Percentiles rank a stretch among this genome's conserved stretches.
Evolutionary conservation across 2,329 filamentous ascomycete species (phyloP).

Genomic region (Aspergillus tanneri): DNA sequence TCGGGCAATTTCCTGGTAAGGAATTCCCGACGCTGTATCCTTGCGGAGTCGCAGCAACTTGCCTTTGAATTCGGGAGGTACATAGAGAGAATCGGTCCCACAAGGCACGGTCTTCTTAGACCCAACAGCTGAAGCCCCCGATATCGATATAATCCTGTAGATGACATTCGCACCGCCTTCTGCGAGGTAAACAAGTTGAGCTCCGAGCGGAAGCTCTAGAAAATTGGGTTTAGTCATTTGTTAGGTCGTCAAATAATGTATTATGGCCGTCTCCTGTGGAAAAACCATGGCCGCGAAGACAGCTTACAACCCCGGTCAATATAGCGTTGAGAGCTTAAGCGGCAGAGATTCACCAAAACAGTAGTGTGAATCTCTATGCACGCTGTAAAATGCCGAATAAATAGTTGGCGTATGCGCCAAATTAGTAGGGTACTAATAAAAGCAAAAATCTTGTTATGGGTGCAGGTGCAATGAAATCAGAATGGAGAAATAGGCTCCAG

Average conservation of each 20-base stretch:
- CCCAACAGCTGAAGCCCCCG: conserved; percentile 26
- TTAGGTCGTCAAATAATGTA: conserved; percentile 17
- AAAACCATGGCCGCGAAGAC: conserved; percentile 20
- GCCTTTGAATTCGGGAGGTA: conserved; percentile 34
- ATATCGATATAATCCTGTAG: conserved; percentile 57
- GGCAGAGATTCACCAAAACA: background rate
- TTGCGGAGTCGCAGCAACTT: conserved; percentile 64
- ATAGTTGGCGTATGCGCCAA: conserved; percentile 13
- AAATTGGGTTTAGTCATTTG: conserved; percentile 35
- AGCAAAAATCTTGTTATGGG: conserved; percentile 6
- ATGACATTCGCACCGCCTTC: conserved; percentile 79
- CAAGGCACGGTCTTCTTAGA: conserved; percentile 28
- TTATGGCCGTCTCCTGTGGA: conserved; percentile 7
- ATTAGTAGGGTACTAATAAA: conserved; percentile 12
- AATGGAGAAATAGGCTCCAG: conserved; percentile 11
- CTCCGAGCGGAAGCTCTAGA: conserved; percentile 36
- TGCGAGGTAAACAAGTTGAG: conserved; percentile 49
- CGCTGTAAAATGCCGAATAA: conserved; percentile 5
- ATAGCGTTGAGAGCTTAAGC: conserved; percentile 2
- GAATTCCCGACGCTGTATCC: conserved; percentile 50
- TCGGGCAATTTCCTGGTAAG: conserved; percentile 49
- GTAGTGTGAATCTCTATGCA: background rate
- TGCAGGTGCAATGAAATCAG: conserved; percentile 15
- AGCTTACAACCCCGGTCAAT: conserved; percentile 9
- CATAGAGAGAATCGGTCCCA: conserved; percentile 15